phyloP scores from a whole-genome alignment of 768 basidiomycete genomes.

The Agaricus subrufescens region DNA sequence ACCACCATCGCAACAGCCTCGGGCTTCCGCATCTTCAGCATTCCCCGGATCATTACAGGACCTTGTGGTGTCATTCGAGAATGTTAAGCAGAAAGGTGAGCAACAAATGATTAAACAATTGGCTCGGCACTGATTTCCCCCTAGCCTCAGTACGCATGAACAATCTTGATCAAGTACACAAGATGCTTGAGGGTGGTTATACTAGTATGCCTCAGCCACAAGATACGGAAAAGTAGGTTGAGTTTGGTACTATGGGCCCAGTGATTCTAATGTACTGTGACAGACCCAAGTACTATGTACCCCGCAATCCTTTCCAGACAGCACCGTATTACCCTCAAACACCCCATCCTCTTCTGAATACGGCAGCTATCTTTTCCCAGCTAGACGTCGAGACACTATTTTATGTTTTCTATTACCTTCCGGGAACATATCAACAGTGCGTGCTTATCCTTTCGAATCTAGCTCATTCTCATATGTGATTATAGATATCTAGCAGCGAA shows the following conservation, averaged over 20 bases:
- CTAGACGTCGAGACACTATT: constrained; percentile 97
- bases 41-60: constrained; percentile 89
- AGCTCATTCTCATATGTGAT: not conserved
- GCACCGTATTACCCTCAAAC: constrained; percentile 92
- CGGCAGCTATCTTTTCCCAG: constrained; percentile 81
- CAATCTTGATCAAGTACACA: constrained; percentile 87
- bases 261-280: constrained; percentile 7
- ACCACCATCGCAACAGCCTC: constrained; percentile 26
- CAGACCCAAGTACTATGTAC: constrained; percentile 96
- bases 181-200: constrained; percentile 91
- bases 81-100: constrained; percentile 92
- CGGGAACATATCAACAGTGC: constrained; percentile 97
- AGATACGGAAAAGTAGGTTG: constrained; percentile 86
- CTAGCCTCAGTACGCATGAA: constrained; percentile 76
- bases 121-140: constrained; percentile 1
- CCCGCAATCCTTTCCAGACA: constrained; percentile 88
- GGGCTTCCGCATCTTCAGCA: constrained; percentile 29
- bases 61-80: constrained; percentile 91
- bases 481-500: constrained; percentile 89
- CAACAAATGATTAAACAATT: not conserved
- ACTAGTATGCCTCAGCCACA: constrained; percentile 85
- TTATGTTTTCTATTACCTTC: constrained; percentile 97
- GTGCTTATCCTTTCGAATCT: constrained; percentile 20
- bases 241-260: not conserved
- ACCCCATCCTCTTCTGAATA: constrained; percentile 74